phyloP scores from a whole-genome alignment of 2,329 filamentous ascomycete genomes.

The Aspergillus neoniger region DNA sequence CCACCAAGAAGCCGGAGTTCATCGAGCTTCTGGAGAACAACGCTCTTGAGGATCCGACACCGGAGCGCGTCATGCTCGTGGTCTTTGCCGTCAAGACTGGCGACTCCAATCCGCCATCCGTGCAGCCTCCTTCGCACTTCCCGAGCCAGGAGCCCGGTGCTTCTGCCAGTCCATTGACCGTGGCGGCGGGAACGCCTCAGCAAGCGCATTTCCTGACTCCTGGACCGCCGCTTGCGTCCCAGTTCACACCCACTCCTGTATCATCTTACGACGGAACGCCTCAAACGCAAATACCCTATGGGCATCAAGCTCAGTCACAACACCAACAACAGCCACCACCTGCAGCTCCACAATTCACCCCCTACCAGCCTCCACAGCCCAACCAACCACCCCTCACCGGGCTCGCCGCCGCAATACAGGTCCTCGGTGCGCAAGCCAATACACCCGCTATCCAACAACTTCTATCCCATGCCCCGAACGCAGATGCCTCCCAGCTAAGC shows the following conservation, averaged over 20 bases:
- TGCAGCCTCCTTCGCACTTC: slow-evolving; percentile 44
- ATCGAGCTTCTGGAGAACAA: slow-evolving; percentile 86
- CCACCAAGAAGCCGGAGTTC: slow-evolving; percentile 73
- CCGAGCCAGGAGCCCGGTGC: slow-evolving; percentile 37
- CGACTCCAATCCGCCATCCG: slow-evolving; percentile 44
- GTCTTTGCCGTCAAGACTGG: slow-evolving; percentile 78
- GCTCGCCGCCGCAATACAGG: slow-evolving; percentile 60
- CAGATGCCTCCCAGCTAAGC: slow-evolving; percentile 71
- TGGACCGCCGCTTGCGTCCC: slow-evolving; percentile 19
- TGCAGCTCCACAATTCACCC: slow-evolving; percentile 29
- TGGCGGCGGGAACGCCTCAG: slow-evolving; percentile 31
- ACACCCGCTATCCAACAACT: slow-evolving; percentile 70
- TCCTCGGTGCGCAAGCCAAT: slow-evolving; percentile 64
- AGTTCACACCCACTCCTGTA: slow-evolving; percentile 28
- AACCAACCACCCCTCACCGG: slow-evolving; percentile 43
- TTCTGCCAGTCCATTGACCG: slow-evolving; percentile 37
- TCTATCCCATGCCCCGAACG: slow-evolving; percentile 67
- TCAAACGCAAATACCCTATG: slow-evolving; percentile 21
- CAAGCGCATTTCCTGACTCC: slow-evolving; percentile 30
- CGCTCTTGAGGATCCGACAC: slow-evolving; percentile 68
- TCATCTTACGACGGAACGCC: slow-evolving; percentile 20
- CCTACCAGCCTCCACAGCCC: slow-evolving; percentile 19
- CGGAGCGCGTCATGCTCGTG: slow-evolving; percentile 76
- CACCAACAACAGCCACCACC: slow-evolving; percentile 18
- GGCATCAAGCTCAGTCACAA: slow-evolving; percentile 22